phyloP scores from a whole-genome alignment of 352 stramenopile species.

The Globisporangium cystogenes region DNA sequence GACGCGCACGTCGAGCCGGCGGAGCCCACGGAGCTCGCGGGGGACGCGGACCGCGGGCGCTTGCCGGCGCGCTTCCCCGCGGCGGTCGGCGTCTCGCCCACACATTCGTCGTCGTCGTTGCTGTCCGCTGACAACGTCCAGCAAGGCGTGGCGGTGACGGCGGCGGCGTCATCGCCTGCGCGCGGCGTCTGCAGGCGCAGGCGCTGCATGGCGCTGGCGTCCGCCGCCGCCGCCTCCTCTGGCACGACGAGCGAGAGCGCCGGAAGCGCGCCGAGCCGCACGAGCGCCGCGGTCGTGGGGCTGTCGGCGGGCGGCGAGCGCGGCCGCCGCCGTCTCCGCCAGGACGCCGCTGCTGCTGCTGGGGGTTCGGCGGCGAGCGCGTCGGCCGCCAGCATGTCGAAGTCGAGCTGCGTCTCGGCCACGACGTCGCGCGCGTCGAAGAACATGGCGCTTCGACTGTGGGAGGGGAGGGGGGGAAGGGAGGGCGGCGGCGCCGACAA shows the following conservation, averaged over 20 bases:
- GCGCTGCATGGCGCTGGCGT: constrained; percentile 12
- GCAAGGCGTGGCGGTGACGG: background rate
- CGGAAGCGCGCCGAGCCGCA: constrained; percentile 4
- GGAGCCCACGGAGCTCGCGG: constrained; percentile 5
- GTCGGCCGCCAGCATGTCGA: constrained; percentile 2
- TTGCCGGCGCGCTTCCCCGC: constrained; percentile 1
- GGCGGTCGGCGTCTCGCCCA: constrained; percentile 3
- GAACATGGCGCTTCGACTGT: background rate
- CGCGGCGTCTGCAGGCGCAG: constrained; percentile 13
- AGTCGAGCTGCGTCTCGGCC: background rate
- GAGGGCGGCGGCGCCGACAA: too few species aligned
- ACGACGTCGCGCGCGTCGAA: constrained; percentile 1
- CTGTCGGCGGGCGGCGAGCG: constrained; percentile 2
- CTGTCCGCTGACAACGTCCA: background rate
- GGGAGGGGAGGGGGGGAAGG: too few species aligned
- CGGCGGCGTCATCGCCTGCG: background rate
- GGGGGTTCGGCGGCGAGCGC: background rate
- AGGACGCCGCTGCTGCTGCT: too few species aligned
- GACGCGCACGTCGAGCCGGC: constrained; percentile 8
- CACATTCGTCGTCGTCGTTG: background rate
- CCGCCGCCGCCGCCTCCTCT: background rate
- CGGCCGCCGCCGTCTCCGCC: background rate
- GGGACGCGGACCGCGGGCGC: constrained; percentile 1
- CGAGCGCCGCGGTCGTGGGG: constrained; percentile 5
- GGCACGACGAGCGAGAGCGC: constrained; percentile 12